Evolutionary conservation across 2,329 filamentous ascomycete species (phyloP).

Genomic region (Fusarium sp.): DNA sequence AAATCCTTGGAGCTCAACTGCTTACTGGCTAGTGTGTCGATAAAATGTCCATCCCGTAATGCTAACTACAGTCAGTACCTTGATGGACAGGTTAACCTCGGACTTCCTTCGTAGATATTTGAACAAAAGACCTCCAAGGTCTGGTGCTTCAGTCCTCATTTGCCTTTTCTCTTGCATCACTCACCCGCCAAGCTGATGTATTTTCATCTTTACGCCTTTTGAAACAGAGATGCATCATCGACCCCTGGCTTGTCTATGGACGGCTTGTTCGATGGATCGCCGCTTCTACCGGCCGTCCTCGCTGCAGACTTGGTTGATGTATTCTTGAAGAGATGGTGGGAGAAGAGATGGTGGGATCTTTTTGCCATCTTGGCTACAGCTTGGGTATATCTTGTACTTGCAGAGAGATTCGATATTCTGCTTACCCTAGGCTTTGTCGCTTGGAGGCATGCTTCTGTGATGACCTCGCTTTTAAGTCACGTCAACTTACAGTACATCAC

Average conservation of each 20-base stretch:
- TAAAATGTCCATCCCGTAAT: background rate
- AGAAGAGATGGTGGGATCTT: background rate
- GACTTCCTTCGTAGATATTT: background rate
- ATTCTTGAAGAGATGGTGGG: background rate
- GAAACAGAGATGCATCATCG: slow-evolving; percentile 20
- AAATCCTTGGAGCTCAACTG: background rate
- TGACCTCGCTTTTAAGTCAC: background rate
- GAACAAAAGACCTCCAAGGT: background rate
- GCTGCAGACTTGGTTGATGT: slow-evolving; percentile 33
- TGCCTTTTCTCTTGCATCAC: background rate
- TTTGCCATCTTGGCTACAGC: background rate
- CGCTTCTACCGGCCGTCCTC: slow-evolving; percentile 32
- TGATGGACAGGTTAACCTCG: slow-evolving; percentile 41
- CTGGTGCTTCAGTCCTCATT: background rate
- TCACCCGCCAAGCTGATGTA: background rate
- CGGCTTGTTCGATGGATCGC: slow-evolving; percentile 38
- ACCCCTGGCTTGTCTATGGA: slow-evolving; percentile 39
- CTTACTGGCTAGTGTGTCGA: background rate
- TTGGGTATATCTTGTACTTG: slow-evolving; percentile 31
- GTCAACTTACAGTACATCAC: slow-evolving; percentile 4
- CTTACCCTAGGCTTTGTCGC: slow-evolving; percentile 37
- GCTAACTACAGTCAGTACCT: slow-evolving; percentile 31
- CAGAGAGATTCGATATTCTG: slow-evolving; percentile 38
- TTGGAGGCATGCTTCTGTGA: slow-evolving; percentile 23
- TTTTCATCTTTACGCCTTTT: background rate